Base-by-base conservation (phyloP, 83 land plant genomes). In the Diphasiastrum complanatum region DNA sequence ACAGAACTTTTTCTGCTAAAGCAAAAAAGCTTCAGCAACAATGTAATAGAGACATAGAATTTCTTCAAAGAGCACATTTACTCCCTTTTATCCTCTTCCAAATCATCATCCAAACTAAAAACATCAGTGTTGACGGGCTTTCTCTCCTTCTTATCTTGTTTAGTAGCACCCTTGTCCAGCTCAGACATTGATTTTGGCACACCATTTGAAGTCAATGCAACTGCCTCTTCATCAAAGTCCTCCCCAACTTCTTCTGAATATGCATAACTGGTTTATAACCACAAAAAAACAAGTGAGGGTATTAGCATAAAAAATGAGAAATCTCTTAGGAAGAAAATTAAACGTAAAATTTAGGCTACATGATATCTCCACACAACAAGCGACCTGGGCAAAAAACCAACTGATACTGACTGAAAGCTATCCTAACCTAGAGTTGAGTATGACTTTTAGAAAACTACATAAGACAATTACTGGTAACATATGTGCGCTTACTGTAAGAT, bases 221-320 rank as follows among this genome's bases (percentile, higher is more conserved):
- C 64, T 67, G 79, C 90, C 67, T 82, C 90, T 35, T 80, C 85
- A 41, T 83, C 90, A 51, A 61, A 69, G n/a, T 79, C 69, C 33
- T 79, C 90, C 22, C 74, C 80, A 25, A 46, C 45, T 49, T 77
- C 86, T 12, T 77, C 90, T 1, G 90, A 82, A 51, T 82, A 85
- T 16, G 90, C 90, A 77, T 82, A 85, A 46, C 89, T 85, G 33
- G 78, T 52, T 37, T 16, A 40, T 6, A 26, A 48, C 22, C 26
- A 36, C 8, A 47, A 6, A 25, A 62, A 29, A 14, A 35, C 10
- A 12, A 5, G 16, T 22, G 14, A 23, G 8, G 43, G 43, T 38
- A 38, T 14, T 8, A 8, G 43, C 43, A 38, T 14, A 8, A 8
- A 14, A 8, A 38, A 8, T 8, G 14, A 8, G 8, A 8, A 8